Percentiles rank a stretch among this genome's conserved stretches.
Conservation (phyloP, 768 basidiomycete species). For the Hemileccinum rubropunctum region DNA sequence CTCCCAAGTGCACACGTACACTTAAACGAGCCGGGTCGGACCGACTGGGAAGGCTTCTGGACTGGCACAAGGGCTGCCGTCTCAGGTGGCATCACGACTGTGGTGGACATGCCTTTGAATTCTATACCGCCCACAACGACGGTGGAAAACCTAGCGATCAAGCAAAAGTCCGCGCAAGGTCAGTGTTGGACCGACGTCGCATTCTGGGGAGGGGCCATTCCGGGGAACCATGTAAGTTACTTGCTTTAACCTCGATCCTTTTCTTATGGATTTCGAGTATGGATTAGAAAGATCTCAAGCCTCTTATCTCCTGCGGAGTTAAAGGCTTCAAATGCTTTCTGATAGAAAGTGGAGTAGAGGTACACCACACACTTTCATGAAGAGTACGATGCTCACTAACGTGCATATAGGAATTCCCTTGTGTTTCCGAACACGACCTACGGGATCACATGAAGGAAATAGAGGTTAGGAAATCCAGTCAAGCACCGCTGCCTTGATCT, state of each 20-base stretch:
- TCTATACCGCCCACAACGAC: constrained; percentile 96
- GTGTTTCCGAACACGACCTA: constrained; percentile 71
- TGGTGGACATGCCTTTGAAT: constrained; percentile 98
- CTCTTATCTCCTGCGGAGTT: constrained; percentile 77
- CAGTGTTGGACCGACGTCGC: constrained; percentile 74
- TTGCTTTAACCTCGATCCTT: neutral
- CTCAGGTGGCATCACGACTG: constrained; percentile 91
- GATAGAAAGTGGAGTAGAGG: constrained; percentile 94
- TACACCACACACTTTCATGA: constrained; percentile 32
- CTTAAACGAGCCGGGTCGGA: constrained; percentile 90
- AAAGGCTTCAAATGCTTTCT: constrained; percentile 98
- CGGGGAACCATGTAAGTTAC: constrained; percentile 72
- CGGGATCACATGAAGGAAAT: constrained; percentile 68
- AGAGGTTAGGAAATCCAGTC: constrained; percentile 44
- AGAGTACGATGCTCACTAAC: constrained; percentile 4
- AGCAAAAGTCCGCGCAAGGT: constrained; percentile 65
- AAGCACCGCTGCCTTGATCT: constrained; percentile 5
- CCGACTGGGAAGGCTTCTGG: constrained; percentile 92
- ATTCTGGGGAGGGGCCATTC: constrained; percentile 91
- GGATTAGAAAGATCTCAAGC: constrained; percentile 62
- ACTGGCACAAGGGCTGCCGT: constrained; percentile 90
- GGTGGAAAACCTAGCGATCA: constrained; percentile 65
- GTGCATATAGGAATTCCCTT: constrained; percentile 82
- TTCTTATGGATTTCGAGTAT: neutral
- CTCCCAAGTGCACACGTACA: constrained; percentile 81